phyloP scores from a whole-genome alignment of 1,284 basidiomycete genomes.

The Moesziomyces globuligerus region DNA sequence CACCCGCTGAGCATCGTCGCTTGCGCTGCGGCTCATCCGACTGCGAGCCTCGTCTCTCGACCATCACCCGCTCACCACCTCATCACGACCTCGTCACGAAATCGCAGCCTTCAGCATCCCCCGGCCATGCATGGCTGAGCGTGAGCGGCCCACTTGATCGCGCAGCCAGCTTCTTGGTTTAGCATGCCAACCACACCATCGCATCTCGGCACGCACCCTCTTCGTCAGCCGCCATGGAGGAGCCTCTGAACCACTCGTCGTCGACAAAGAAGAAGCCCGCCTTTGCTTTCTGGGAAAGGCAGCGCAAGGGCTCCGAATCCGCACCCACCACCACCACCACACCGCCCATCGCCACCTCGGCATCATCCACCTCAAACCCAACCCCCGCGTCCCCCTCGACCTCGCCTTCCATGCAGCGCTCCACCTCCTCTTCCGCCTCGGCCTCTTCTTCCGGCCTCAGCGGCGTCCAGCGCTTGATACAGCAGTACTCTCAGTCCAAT shows the following conservation, averaged over 20 bases:
- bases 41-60: too few species aligned
- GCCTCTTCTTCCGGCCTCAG: conserved; percentile 6
- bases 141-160: too few species aligned
- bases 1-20: too few species aligned
- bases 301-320: conserved; percentile 25
- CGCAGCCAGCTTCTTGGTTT: too few species aligned
- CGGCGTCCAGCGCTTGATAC: conserved; percentile 41
- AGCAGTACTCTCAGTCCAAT: conserved; percentile 35
- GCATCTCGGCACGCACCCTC: too few species aligned
- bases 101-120: too few species aligned
- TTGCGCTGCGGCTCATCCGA: too few species aligned
- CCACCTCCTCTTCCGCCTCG: conserved; percentile 1
- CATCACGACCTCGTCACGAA: too few species aligned
- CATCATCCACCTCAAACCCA: neutral
- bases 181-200: too few species aligned
- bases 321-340: too few species aligned
- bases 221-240: conserved; percentile 37
- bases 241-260: conserved; percentile 24
- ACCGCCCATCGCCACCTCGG: conserved; percentile 1
- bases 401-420: conserved; percentile 9
- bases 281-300: conserved; percentile 46
- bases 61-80: too few species aligned
- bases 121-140: too few species aligned
- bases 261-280: conserved; percentile 35
- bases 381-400: neutral